Conservation (phyloP, 495 filamentous ascomycete species). For the Penicillium malachiteum region DNA sequence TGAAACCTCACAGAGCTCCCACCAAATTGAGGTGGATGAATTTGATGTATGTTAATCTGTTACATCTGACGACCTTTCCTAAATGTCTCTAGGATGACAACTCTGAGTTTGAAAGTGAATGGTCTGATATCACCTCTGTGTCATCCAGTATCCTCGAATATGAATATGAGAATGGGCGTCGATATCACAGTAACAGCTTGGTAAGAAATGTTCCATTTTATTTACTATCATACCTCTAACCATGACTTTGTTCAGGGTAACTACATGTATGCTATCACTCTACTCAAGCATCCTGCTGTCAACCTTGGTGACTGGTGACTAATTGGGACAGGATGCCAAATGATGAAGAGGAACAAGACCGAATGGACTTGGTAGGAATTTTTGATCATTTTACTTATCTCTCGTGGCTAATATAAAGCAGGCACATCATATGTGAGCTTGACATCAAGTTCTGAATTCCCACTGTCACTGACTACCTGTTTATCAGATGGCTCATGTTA, state of each 20-base stretch:
- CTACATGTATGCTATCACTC: not conserved
- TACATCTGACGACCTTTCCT: not conserved
- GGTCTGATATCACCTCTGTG: not conserved
- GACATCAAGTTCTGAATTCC: not conserved
- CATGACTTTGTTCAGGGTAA: not conserved
- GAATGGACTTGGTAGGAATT: slow-evolving; percentile 54
- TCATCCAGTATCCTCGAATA: not conserved
- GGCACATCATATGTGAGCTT: slow-evolving; percentile 1
- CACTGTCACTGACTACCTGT: slow-evolving; percentile 1
- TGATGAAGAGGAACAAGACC: slow-evolving; percentile 61
- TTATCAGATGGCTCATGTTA: slow-evolving; percentile 30
- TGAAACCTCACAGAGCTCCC: not conserved
- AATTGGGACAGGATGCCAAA: slow-evolving; percentile 44
- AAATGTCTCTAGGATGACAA: not conserved
- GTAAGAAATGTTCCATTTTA: not conserved
- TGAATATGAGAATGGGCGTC: not conserved
- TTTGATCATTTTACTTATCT: no score
- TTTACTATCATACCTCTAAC: no score
- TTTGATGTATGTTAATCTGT: not conserved
- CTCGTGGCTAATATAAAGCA: not conserved
- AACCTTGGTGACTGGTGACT: not conserved
- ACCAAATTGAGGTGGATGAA: not conserved
- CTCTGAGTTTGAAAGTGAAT: not conserved
- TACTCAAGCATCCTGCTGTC: not conserved
- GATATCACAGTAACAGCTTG: not conserved